Evolutionary conservation across 768 basidiomycete genomes (phyloP), one percentile per base, ranked within the genome.

Genomic region (Lactifluus rugatus): DNA sequence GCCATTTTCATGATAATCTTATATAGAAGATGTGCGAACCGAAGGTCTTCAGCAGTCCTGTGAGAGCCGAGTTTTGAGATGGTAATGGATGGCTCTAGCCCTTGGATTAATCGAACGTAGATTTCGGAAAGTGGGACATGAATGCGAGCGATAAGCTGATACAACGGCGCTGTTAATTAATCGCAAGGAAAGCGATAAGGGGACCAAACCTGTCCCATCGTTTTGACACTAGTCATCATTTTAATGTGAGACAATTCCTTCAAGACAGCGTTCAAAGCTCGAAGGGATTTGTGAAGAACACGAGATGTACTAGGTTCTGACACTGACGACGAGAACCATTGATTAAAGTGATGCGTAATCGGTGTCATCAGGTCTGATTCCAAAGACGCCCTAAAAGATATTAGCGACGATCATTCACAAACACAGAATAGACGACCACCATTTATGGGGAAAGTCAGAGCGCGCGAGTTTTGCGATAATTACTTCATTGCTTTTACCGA

Each of bases 381-480:
- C 9, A 89, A 74, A 48, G 72, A 76, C 16, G 82, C 78, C 89
- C 88, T 89, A 48, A 50, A 32, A 52, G 14, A 14, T 6, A 17
- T 54, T 39, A 47, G 37, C 16, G 31, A 46, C n/a, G 21, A 37
- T 46, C 17, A 44, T 49, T 11, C 16, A 21, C 21, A n/a, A 8
- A 44, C 52, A 32, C 19, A 17, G 44, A 37, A 8, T 7, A 42
- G 36, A 21, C 52, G 74, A 58, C 19, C 67, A 87, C 92, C 92
- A 94, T 39, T 76, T 76, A 32, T 66, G 70, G 9, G 89, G 88
- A 68, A 81, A 92, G 65, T 95, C 93, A 21, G 78, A 68, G 32
- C 93, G 81, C 7, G 89, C 85, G 52, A 93, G 80, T 67, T 85
- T 93, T 13, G 82, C 76, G 9, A 90, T 76, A 25, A 89, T 82